Evolutionary conservation across 306 rosid genomes (phyloP).

Genomic region (Benincasa hispida): DNA sequence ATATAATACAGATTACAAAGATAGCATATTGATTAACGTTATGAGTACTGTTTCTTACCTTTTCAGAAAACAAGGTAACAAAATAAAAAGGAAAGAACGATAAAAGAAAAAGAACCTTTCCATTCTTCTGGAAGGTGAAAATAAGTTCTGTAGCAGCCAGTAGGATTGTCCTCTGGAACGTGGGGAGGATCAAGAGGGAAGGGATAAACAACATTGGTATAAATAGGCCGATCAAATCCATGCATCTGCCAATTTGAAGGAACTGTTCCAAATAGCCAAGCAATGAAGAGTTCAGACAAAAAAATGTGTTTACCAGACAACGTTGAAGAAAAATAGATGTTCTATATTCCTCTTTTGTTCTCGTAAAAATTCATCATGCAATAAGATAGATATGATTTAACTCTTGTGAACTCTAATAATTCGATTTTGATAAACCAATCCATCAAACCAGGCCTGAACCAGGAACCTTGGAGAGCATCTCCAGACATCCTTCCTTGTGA

Average conservation of each 20-base stretch:
- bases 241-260: slow-evolving; percentile 98
- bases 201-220: slow-evolving; percentile 64
- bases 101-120: slow-evolving; percentile 43
- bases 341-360: not conserved
- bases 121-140: slow-evolving; percentile 75
- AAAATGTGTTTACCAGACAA: not conserved
- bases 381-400: not conserved
- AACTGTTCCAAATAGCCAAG: slow-evolving; percentile 42
- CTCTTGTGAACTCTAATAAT: not conserved
- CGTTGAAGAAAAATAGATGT: not conserved
- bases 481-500: not conserved
- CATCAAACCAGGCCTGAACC: not conserved
- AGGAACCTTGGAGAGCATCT: not conserved
- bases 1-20: not conserved
- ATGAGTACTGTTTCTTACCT: not conserved
- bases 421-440: not conserved
- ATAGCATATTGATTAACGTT: not conserved
- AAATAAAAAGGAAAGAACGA: not conserved
- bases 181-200: slow-evolving; percentile 79
- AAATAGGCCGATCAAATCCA: slow-evolving; percentile 85
- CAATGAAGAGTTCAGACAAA: slow-evolving; percentile 1
- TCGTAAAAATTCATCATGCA: not conserved
- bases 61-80: not conserved
- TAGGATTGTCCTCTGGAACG: slow-evolving; percentile 64
- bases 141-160: slow-evolving; percentile 77